Percentiles rank a stretch among this genome's conserved stretches.
These are phyloP conservation scores for Xanthoconium separans DNA, from an alignment of 1,284 basidiomycete species.

Conservation along the genomic window DNA sequence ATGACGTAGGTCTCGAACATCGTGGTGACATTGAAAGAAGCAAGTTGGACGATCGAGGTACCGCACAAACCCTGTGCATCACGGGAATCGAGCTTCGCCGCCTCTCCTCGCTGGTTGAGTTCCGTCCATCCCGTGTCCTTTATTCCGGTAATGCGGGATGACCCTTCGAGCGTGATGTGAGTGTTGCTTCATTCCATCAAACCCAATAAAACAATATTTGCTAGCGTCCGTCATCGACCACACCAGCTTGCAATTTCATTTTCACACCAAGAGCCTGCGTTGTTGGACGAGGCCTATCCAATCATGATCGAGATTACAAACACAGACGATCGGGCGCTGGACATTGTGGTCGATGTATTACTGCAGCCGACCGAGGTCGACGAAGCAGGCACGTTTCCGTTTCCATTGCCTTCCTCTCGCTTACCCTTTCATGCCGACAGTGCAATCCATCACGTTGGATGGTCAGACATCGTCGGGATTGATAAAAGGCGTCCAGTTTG, in stretches of 20 bases:
- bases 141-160: slow-evolving; percentile 48
- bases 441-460: slow-evolving; percentile 61
- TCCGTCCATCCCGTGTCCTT: slow-evolving; percentile 51
- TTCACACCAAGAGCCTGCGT: slow-evolving; percentile 63
- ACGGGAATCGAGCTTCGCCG: slow-evolving; percentile 32
- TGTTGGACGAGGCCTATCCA: slow-evolving; percentile 75
- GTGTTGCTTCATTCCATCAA: slow-evolving; percentile 18
- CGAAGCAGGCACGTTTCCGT: slow-evolving; percentile 57
- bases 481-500: slow-evolving; percentile 70
- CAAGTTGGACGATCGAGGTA: slow-evolving; percentile 63
- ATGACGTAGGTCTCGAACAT: slow-evolving; percentile 49
- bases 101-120: slow-evolving; percentile 54
- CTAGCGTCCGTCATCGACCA: slow-evolving; percentile 62
- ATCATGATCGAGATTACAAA: slow-evolving; percentile 69
- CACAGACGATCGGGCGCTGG: slow-evolving; percentile 62
- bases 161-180: slow-evolving; percentile 52
- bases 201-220: not conserved
- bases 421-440: slow-evolving; percentile 35
- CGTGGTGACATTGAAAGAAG: slow-evolving; percentile 51
- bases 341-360: slow-evolving; percentile 69
- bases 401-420: not conserved
- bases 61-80: slow-evolving; percentile 45
- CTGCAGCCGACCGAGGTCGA: slow-evolving; percentile 79
- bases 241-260: slow-evolving; percentile 59
- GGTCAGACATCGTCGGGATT: slow-evolving; percentile 63